A percentile compares a stretch with the other conserved stretches of the same genome.
Conservation (phyloP, 169 alveolate species). For the Plasmodium cynomolgi region DNA sequence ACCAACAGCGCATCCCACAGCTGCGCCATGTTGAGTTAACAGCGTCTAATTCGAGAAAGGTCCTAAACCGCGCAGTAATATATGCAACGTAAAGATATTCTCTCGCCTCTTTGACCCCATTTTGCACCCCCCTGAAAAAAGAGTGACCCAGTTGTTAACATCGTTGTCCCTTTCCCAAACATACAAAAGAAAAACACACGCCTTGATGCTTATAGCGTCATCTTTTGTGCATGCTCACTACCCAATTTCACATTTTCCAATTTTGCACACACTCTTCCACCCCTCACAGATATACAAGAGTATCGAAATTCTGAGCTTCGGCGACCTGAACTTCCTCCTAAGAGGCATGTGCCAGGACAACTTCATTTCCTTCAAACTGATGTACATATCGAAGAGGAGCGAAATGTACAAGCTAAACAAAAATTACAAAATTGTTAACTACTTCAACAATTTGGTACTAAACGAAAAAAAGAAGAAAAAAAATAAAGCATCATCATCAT, state of each 20-base stretch:
- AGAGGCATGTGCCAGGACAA: slow-evolving; percentile 64
- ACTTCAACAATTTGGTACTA: slow-evolving; percentile 19
- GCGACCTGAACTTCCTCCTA: slow-evolving; percentile 42
- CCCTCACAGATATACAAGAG: slow-evolving; percentile 47
- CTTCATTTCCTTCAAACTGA: slow-evolving; percentile 43
- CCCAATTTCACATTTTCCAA: not conserved
- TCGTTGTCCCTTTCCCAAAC: not conserved
- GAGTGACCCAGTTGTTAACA: not conserved
- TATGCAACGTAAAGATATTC: not conserved
- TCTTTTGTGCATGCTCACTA: not conserved
- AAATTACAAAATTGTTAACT: slow-evolving; percentile 47
- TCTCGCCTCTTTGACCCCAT: not conserved
- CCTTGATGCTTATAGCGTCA: not conserved
- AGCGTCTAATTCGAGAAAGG: not conserved
- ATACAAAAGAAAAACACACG: not conserved
- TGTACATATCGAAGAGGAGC: slow-evolving; percentile 50
- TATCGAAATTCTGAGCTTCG: slow-evolving; percentile 36
- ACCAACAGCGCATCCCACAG: not conserved
- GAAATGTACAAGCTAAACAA: slow-evolving; percentile 60
- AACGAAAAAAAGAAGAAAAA: not conserved
- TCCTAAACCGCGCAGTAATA: not conserved
- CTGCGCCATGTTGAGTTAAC: not conserved
- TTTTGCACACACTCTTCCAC: not conserved
- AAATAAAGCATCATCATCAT: not conserved
- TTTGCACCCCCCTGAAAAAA: not conserved